Evolutionary conservation across 2,329 filamentous ascomycete species (phyloP), one percentile per base, ranked within the genome.

Genomic region (Graphiopsis chlorocephala): DNA sequence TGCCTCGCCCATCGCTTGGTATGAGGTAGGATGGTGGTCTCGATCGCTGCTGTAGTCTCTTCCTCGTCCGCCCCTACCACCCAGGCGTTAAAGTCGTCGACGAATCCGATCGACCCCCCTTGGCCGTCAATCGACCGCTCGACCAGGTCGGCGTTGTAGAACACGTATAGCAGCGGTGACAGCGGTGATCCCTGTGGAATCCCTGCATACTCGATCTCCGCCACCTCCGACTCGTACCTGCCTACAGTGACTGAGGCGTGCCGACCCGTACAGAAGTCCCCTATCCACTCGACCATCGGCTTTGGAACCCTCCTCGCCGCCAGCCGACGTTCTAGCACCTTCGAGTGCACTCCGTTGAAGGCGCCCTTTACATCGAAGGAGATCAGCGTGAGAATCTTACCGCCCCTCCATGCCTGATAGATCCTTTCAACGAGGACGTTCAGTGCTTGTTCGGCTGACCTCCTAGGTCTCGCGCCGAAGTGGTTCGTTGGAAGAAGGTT

Each of bases 161-260:
- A 74, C 33, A 77, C 64, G 67, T 72, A 76, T 29, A 76, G 68
- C 35, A 76, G 74, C 26, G 70, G 73, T n/a, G 67, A 76, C 1
- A 76, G 68, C 28, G 68, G 72, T 17, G 68, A 76, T 63, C 73
- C 73, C 66, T 74, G 64, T 7, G 73, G 74, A 28, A 75, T 72
- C 17, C 72, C 73, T 31, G 68, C n/a, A 26, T 48, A 25, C 45
- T 48, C 45, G 10, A 48, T 48, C 20, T 48, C 45, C 11, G 11
- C 4, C 45, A 28, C n/a, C 23, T 47, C 35, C 23, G 57, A 28
- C 20, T 60, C 26, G 57, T 29, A 60, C 20, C 12, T n/a, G 25
- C 48, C 25, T 29, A 28, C 33, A 14, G 33, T 35, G 11, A 35
- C 33, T 35, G 11, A 15, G 5, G 33, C 33, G 12, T 35, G 33